Evolutionary conservation across 2,329 filamentous ascomycete genomes (phyloP).

Genomic region (Furcasterigmium furcatum): DNA sequence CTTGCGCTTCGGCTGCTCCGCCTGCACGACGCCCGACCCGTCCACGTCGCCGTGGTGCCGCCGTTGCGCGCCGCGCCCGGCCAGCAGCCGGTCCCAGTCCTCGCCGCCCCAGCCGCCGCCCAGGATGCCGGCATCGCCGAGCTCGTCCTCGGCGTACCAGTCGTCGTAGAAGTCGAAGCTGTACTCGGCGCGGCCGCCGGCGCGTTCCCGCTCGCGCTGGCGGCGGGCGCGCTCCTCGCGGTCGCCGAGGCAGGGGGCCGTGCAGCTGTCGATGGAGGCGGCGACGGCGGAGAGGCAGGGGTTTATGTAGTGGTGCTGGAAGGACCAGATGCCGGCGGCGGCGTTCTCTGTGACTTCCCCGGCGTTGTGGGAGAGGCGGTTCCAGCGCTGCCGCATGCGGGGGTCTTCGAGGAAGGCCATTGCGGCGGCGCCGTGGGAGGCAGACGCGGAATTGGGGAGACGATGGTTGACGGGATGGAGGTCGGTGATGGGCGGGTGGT

Average conservation of each 20-base stretch:
- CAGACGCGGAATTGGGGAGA: constrained; percentile 4
- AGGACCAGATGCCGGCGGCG: constrained; percentile 86
- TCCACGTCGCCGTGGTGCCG: constrained; percentile 16
- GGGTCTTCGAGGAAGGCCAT: constrained; percentile 74
- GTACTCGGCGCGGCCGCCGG: constrained; percentile 66
- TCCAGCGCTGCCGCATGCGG: constrained; percentile 88
- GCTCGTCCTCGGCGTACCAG: constrained; percentile 68
- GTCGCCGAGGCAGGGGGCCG: constrained; percentile 66
- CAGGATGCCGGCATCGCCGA: constrained; percentile 11
- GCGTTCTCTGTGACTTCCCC: constrained; percentile 88
- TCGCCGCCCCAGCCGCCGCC: constrained; percentile 68
- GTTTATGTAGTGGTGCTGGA: constrained; percentile 79
- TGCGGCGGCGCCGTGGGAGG: constrained; percentile 13
- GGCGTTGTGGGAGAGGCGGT: constrained; percentile 86
- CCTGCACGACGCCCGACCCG: constrained; percentile 28
- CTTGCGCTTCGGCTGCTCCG: constrained; percentile 67
- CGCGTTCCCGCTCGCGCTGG: constrained; percentile 58
- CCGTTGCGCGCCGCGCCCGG: constrained; percentile 56
- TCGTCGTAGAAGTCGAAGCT: constrained; percentile 98
- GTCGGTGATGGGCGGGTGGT: constrained; percentile 2
- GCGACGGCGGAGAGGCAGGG: constrained; percentile 73
- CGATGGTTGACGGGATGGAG: constrained; percentile 8
- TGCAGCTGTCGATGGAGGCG: constrained; percentile 68
- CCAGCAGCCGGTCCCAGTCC: constrained; percentile 80
- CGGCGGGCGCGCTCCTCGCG: constrained; percentile 72